Conservation (phyloP, 164 flowering plant genomes). For the Nymphaea thermarum region DNA sequence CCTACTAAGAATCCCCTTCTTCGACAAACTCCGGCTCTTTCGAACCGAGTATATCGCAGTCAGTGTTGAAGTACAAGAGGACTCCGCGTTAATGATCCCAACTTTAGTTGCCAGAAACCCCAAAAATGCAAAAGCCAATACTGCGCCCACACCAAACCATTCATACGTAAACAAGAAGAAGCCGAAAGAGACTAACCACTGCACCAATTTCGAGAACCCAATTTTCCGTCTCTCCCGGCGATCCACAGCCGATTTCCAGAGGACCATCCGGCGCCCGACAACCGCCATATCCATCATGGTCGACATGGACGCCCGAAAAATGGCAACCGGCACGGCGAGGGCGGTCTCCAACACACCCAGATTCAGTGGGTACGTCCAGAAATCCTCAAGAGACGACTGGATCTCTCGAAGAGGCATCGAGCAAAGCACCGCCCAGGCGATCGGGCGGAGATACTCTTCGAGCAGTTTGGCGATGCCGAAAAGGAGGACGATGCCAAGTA, state of each 20-base stretch:
- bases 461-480: slow-evolving; percentile 53
- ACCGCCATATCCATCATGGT: slow-evolving; percentile 54
- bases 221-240: background rate
- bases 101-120: slow-evolving; percentile 34
- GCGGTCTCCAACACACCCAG: slow-evolving; percentile 77
- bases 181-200: slow-evolving; percentile 77
- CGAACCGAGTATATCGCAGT: slow-evolving; percentile 50
- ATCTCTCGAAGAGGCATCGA: slow-evolving; percentile 87
- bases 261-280: slow-evolving; percentile 16
- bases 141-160: slow-evolving; percentile 36
- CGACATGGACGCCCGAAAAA: slow-evolving; percentile 45
- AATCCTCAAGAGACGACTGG: slow-evolving; percentile 61
- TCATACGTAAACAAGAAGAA: slow-evolving; percentile 64
- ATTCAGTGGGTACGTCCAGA: slow-evolving; percentile 77
- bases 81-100: slow-evolving; percentile 24
- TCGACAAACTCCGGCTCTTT: slow-evolving; percentile 27
- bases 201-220: slow-evolving; percentile 54
- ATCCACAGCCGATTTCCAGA: slow-evolving; percentile 9
- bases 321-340: slow-evolving; percentile 65
- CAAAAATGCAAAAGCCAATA: slow-evolving; percentile 37
- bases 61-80: slow-evolving; percentile 26
- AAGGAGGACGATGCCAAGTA: slow-evolving; percentile 42
- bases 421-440: slow-evolving; percentile 84
- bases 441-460: slow-evolving; percentile 66
- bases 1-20: slow-evolving; percentile 18